These are phyloP conservation scores for Flammula alnicola DNA, from an alignment of 1,284 basidiomycete genomes.

Conservation along the genomic window DNA sequence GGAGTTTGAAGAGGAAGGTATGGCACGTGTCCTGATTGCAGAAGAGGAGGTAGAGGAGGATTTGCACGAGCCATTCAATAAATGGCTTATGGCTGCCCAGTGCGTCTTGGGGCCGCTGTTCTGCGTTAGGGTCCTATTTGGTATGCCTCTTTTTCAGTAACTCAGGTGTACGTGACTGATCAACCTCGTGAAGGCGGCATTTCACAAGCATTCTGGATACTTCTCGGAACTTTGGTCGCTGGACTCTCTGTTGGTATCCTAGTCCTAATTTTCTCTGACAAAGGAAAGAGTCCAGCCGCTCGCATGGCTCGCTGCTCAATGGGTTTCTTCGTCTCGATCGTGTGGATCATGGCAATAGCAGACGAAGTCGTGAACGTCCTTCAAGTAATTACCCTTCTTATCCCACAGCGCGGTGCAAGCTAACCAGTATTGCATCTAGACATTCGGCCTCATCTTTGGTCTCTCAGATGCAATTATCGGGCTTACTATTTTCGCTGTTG, in stretches of 20 bases:
- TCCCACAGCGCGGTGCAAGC: too few relatives aligned
- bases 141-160: slow-evolving; percentile 45
- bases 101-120: slow-evolving; percentile 82
- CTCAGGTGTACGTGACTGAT: neutral
- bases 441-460: slow-evolving; percentile 91
- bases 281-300: slow-evolving; percentile 62
- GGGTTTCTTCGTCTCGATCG: slow-evolving; percentile 87
- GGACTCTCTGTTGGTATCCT: slow-evolving; percentile 61
- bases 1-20: slow-evolving; percentile 74
- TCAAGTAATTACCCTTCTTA: too few relatives aligned
- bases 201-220: slow-evolving; percentile 55
- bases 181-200: slow-evolving; percentile 52
- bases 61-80: slow-evolving; percentile 72
- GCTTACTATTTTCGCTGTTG: slow-evolving; percentile 94
- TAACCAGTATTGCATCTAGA: slow-evolving; percentile 50
- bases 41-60: slow-evolving; percentile 71
- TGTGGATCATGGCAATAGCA: slow-evolving; percentile 96
- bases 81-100: slow-evolving; percentile 82
- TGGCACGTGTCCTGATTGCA: slow-evolving; percentile 63
- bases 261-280: slow-evolving; percentile 65
- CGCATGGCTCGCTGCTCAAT: slow-evolving; percentile 82
- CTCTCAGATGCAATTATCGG: slow-evolving; percentile 98
- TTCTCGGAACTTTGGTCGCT: slow-evolving; percentile 56
- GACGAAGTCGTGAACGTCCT: slow-evolving; percentile 92
- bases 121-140: slow-evolving; percentile 73